Percentiles rank a stretch among this genome's conserved stretches.
Conservation (phyloP, 2,329 filamentous ascomycete genomes). For the Byssoonygena ceratinophila region DNA sequence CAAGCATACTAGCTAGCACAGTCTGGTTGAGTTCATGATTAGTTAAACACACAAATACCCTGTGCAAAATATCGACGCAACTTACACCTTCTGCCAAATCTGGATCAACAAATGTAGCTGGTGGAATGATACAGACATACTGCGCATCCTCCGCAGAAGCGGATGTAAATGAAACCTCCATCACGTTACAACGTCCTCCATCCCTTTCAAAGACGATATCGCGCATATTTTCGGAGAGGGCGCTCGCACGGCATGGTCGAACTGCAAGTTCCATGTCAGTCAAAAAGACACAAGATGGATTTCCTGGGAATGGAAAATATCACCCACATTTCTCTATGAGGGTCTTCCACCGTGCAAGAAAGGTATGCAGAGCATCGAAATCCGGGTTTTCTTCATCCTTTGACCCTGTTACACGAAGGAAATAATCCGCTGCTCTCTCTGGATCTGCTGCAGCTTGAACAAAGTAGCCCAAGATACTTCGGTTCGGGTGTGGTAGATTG, state of each 20-base stretch:
- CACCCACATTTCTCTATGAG: constrained; percentile 16
- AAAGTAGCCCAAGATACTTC: constrained; percentile 16
- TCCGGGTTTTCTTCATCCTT: no score
- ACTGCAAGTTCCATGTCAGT: constrained; percentile 7
- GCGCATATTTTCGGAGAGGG: constrained; percentile 7
- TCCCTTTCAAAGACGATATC: constrained; percentile 14
- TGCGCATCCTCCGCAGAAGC: not conserved
- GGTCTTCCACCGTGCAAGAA: constrained; percentile 14
- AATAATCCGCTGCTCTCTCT: constrained; percentile 15
- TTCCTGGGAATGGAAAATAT: not conserved
- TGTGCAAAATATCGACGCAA: not conserved
- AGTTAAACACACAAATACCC: not conserved
- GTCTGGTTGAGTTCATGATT: constrained; percentile 5
- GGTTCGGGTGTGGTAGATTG: constrained; percentile 17
- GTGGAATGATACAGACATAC: constrained; percentile 9
- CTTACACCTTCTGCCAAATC: constrained; percentile 12
- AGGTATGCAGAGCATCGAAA: not conserved
- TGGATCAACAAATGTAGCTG: constrained; percentile 6
- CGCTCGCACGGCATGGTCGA: constrained; percentile 11
- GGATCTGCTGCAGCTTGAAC: constrained; percentile 15
- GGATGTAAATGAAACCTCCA: constrained; percentile 1
- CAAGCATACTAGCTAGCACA: constrained; percentile 5
- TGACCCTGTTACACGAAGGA: constrained; percentile 11
- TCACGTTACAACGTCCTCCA: constrained; percentile 15
- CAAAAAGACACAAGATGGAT: no score